Evolutionary conservation across 768 basidiomycete genomes (phyloP), one percentile per base, ranked within the genome.

Genomic region (Agaricus blazei): DNA sequence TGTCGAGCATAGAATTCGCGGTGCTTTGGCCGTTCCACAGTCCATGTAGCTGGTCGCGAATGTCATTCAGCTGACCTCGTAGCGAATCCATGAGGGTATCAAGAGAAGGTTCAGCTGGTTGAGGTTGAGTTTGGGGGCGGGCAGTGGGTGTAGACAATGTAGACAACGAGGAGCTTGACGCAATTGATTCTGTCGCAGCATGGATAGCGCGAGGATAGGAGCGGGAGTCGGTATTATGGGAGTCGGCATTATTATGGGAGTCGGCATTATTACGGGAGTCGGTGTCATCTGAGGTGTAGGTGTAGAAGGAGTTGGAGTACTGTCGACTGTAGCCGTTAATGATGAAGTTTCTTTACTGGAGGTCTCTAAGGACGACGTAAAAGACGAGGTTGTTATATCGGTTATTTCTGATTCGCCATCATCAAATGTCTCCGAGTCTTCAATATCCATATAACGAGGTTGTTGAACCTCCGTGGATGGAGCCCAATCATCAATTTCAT

Each of bases 11-110:
- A 29, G 79, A 75, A 50, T 84, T 83, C 6, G 86, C 79, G 0
- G 78, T 71, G 0, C 67, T 62, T 67, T 95, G 90, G 4, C 78
- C 82, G 47, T 87, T 76, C 67, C 81, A 74, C 23, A 96, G 66
- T 8, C 77, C 80, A 9, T 73, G 71, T 6, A 85, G 73, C 60
- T 85, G 81, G 6, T 81, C 78, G 43, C 82, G 75, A 43, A 94
- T 73, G 11, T 57, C 45, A 9, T 54, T 48, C 12, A 61, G 40
- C 7, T 58, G 58, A 38, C 73, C 76, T 14, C 78, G 72, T 44
- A 93, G 62, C 28, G 85, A 73, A 3, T 77, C 76, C 14, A 78
- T 75, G 40, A 89, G 68, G 34, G 76, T 31, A 37, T 56, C 54
- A 11, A 56, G 9, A 60, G 6, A 65, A 51, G 26, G 60, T 43